Conservation (phyloP, 805 yeast species). For the Ascoidea rubescens region DNA sequence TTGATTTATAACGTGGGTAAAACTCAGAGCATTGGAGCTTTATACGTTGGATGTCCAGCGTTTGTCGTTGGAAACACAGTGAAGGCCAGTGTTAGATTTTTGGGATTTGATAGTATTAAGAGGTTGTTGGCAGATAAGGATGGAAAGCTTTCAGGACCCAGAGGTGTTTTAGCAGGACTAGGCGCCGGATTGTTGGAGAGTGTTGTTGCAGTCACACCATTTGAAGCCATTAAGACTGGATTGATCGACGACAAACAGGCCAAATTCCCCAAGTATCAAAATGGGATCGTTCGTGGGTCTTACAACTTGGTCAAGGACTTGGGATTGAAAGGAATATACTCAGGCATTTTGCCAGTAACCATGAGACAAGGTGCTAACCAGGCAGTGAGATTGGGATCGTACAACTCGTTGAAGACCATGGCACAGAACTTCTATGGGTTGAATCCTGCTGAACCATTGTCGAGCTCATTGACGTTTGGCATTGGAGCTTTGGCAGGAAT, state of each 20-base stretch:
- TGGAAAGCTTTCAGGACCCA: conserved; percentile 77
- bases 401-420: conserved; percentile 71
- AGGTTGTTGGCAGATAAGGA: conserved; percentile 61
- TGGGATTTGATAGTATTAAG: conserved; percentile 86
- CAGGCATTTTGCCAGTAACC: conserved; percentile 86
- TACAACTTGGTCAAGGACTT: conserved; percentile 54
- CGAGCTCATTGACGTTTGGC: conserved; percentile 67
- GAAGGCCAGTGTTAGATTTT: conserved; percentile 88
- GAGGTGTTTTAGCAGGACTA: conserved; percentile 93
- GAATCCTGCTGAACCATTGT: conserved; percentile 59
- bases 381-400: conserved; percentile 88
- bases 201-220: conserved; percentile 89
- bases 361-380: conserved; percentile 93
- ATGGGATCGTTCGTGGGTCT: conserved; percentile 37
- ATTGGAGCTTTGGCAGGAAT: conserved; percentile 88
- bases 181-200: conserved; percentile 94
- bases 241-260: conserved; percentile 85
- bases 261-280: conserved; percentile 62
- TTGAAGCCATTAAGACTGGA: conserved; percentile 92
- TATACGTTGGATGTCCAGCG: conserved; percentile 94
- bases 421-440: conserved; percentile 57
- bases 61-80: conserved; percentile 92
- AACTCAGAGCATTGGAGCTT: conserved; percentile 62
- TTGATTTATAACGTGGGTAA: conserved; percentile 63
- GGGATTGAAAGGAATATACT: conserved; percentile 74